A percentile compares a stretch with the other conserved stretches of the same genome.
Evolutionary conservation across 768 basidiomycete species (phyloP).

Genomic region (Cubamyces sp.): DNA sequence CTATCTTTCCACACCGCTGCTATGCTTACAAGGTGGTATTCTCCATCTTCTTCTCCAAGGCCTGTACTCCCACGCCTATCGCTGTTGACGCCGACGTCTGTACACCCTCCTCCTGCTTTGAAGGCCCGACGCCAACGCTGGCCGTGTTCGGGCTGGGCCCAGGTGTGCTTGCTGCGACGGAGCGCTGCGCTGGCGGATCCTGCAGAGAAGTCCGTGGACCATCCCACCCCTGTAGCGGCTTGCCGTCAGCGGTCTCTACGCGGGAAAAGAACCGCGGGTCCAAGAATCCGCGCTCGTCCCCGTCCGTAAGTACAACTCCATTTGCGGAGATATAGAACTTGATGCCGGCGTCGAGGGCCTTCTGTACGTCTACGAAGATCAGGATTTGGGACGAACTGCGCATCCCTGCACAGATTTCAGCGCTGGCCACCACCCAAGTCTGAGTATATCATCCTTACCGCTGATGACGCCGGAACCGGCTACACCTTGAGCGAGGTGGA

Average conservation of each 20-base stretch:
- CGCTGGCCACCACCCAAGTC: neutral
- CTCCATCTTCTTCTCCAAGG: slow-evolving; percentile 8
- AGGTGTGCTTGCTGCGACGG: neutral
- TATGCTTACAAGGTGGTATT: slow-evolving; percentile 6
- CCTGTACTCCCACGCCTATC: neutral
- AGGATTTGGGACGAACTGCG: slow-evolving; percentile 76
- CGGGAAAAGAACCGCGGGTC: slow-evolving; percentile 65
- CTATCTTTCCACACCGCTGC: too few relatives aligned
- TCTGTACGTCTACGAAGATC: slow-evolving; percentile 79
- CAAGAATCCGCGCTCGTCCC: slow-evolving; percentile 67
- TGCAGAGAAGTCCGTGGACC: neutral
- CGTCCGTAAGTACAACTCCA: slow-evolving; percentile 86
- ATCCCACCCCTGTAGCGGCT: slow-evolving; percentile 33
- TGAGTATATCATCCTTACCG: slow-evolving; percentile 53
- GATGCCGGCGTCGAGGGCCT: slow-evolving; percentile 69
- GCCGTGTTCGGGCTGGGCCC: neutral
- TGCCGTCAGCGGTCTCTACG: slow-evolving; percentile 57
- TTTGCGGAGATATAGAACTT: slow-evolving; percentile 82
- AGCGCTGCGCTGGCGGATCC: neutral
- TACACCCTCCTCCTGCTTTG: slow-evolving; percentile 5
- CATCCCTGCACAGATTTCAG: slow-evolving; percentile 61
- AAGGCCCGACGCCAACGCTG: slow-evolving; percentile 6
- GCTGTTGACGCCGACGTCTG: neutral
- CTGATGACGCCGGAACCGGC: slow-evolving; percentile 70
- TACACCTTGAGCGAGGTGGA: slow-evolving; percentile 87